Evolutionary conservation across 129 eudicot species (phyloP).

Genomic region (Deinandra increscens): DNA sequence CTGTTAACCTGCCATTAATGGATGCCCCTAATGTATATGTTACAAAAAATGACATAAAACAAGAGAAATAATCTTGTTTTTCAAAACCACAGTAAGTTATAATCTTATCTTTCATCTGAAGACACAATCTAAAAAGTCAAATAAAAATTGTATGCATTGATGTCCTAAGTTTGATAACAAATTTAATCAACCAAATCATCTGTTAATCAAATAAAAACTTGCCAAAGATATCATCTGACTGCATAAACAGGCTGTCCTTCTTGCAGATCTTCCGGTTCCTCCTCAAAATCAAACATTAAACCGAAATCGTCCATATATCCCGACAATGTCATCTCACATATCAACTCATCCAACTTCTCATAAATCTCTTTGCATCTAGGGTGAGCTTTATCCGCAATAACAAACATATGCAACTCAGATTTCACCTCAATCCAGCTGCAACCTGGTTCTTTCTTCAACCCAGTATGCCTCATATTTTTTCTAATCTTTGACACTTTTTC

Average conservation of each 20-base stretch:
- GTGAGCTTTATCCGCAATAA: conserved; percentile 71
- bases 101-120: neutral
- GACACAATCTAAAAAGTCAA: neutral
- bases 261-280: conserved; percentile 15
- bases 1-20: no score
- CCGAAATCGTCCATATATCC: conserved; percentile 29
- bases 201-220: neutral
- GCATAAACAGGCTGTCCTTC: neutral
- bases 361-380: conserved; percentile 66
- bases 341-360: conserved; percentile 47
- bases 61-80: no score
- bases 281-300: conserved; percentile 19
- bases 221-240: neutral
- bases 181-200: neutral
- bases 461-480: conserved; percentile 48
- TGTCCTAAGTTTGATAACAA: neutral
- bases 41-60: no score
- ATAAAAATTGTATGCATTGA: neutral
- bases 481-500: conserved; percentile 52
- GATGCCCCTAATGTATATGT: no score
- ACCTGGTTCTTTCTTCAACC: conserved; percentile 87
- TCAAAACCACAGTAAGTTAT: neutral
- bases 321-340: conserved; percentile 54
- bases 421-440: conserved; percentile 94
- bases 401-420: conserved; percentile 79